phyloP scores from a whole-genome alignment of 805 yeast species.

The Wickerhamiella galacta region DNA sequence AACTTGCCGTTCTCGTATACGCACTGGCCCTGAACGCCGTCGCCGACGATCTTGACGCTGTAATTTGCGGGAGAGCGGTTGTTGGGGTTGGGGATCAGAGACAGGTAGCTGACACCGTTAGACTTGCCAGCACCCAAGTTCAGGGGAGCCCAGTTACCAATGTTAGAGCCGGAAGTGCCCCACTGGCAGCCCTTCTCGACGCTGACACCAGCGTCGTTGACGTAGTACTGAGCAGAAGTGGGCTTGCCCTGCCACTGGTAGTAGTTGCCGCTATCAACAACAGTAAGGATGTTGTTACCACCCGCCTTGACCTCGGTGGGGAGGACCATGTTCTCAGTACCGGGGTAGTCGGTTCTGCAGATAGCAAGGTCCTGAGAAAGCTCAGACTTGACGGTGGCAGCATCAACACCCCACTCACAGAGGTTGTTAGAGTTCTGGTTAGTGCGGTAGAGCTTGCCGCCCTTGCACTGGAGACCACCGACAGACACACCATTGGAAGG shows the following conservation, averaged over 20 bases:
- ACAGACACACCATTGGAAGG: constrained; percentile 80
- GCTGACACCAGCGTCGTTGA: constrained; percentile 88
- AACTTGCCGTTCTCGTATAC: constrained; percentile 61
- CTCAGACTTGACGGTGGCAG: constrained; percentile 54
- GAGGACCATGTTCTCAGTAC: constrained; percentile 94
- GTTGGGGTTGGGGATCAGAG: constrained; percentile 92
- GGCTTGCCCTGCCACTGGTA: constrained; percentile 64
- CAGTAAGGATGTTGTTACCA: constrained; percentile 46
- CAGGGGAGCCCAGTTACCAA: constrained; percentile 98
- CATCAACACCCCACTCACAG: constrained; percentile 73
- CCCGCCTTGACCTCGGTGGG: constrained; percentile 77
- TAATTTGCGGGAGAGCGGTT: constrained; percentile 50
- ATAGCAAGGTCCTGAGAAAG: constrained; percentile 56
- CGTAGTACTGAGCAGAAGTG: constrained; percentile 94
- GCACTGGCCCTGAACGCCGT: constrained; percentile 57
- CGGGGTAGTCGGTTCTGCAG: constrained; percentile 98
- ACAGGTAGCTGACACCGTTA: constrained; percentile 57
- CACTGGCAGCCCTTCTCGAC: constrained; percentile 85
- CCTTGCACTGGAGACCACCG: constrained; percentile 81
- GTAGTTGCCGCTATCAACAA: constrained; percentile 62
- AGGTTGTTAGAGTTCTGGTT: constrained; percentile 49
- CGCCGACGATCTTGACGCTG: constrained; percentile 60
- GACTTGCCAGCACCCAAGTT: constrained; percentile 85
- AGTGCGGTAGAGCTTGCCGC: constrained; percentile 71
- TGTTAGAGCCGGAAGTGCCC: constrained; percentile 63